Evolutionary conservation across 208 protist genomes (phyloP).

Genomic region (Wallacemonas rigidus): DNA sequence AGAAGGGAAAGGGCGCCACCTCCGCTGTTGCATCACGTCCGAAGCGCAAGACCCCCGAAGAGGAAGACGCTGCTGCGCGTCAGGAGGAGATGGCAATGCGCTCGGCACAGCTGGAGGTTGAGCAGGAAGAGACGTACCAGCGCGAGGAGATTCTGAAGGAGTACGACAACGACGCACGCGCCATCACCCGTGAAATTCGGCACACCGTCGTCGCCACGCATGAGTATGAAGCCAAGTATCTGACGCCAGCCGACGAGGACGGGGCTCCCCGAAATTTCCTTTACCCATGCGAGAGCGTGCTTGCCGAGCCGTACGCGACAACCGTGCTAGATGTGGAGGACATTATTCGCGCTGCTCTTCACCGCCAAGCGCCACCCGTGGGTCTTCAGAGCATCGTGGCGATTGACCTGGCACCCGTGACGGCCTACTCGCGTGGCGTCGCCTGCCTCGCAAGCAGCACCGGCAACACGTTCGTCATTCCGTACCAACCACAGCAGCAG

Average conservation of each 20-base stretch:
- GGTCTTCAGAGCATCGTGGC: constrained; percentile 81
- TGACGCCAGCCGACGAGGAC: constrained; percentile 26
- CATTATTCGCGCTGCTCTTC: constrained; percentile 58
- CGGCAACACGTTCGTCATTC: constrained; percentile 69
- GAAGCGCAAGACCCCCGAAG: constrained; percentile 57
- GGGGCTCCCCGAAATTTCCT: constrained; percentile 47
- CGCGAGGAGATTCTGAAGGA: constrained; percentile 48
- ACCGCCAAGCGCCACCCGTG: constrained; percentile 45
- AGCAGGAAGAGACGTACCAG: constrained; percentile 52
- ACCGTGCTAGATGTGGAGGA: constrained; percentile 68
- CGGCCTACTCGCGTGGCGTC: constrained; percentile 59
- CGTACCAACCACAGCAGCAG: constrained; percentile 77
- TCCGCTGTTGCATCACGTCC: constrained; percentile 20
- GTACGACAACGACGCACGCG: constrained; percentile 60
- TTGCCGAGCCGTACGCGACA: constrained; percentile 75
- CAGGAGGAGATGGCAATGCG: constrained; percentile 57
- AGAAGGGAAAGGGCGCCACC: constrained; percentile 46
- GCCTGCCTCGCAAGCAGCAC: constrained; percentile 83
- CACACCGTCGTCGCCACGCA: constrained; percentile 52
- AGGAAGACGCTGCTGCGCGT: constrained; percentile 54
- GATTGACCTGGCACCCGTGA: constrained; percentile 79
- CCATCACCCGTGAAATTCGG: constrained; percentile 61
- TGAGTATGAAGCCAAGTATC: constrained; percentile 75
- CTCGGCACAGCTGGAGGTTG: constrained; percentile 44
- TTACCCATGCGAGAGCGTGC: constrained; percentile 54